A percentile compares a stretch with the other conserved stretches of the same genome.
These are phyloP conservation scores for Tricholoma terreum DNA, from an alignment of 768 basidiomycete genomes.

Conservation along the genomic window DNA sequence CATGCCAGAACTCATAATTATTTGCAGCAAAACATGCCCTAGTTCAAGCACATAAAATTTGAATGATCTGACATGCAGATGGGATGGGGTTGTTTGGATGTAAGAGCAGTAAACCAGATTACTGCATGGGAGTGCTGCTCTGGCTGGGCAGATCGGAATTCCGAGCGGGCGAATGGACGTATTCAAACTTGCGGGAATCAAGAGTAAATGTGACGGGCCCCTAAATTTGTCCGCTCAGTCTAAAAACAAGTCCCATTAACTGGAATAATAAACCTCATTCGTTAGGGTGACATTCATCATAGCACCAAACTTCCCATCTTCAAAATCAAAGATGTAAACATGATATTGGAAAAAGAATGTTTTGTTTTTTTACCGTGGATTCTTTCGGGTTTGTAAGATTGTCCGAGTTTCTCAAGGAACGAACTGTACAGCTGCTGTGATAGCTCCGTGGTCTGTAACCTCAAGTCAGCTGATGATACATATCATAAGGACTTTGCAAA, in stretches of 20 bases:
- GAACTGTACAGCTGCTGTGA: constrained; percentile 68
- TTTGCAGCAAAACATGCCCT: too few relatives aligned
- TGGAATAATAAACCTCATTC: constrained; percentile 66
- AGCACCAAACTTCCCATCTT: constrained; percentile 92
- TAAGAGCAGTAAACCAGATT: background rate
- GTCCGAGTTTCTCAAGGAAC: constrained; percentile 67
- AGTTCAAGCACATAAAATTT: too few relatives aligned
- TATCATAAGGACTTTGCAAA: constrained; percentile 28
- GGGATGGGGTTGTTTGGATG: too few relatives aligned
- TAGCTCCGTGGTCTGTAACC: constrained; percentile 48
- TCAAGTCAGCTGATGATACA: background rate
- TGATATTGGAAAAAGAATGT: background rate
- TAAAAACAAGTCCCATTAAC: constrained; percentile 40
- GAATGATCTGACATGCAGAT: too few relatives aligned
- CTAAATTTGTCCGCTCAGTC: constrained; percentile 36
- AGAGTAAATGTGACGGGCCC: constrained; percentile 85
- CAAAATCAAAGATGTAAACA: constrained; percentile 2
- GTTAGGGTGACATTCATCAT: constrained; percentile 91
- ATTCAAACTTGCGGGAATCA: constrained; percentile 79
- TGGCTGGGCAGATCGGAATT: background rate
- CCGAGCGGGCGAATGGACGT: constrained; percentile 33
- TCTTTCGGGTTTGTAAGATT: constrained; percentile 67
- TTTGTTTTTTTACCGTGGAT: constrained; percentile 67
- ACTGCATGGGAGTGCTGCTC: background rate
- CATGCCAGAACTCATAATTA: too few relatives aligned